These are phyloP conservation scores for Globisporangium nunn DNA, from an alignment of 352 stramenopile species.

Conservation along the genomic window DNA sequence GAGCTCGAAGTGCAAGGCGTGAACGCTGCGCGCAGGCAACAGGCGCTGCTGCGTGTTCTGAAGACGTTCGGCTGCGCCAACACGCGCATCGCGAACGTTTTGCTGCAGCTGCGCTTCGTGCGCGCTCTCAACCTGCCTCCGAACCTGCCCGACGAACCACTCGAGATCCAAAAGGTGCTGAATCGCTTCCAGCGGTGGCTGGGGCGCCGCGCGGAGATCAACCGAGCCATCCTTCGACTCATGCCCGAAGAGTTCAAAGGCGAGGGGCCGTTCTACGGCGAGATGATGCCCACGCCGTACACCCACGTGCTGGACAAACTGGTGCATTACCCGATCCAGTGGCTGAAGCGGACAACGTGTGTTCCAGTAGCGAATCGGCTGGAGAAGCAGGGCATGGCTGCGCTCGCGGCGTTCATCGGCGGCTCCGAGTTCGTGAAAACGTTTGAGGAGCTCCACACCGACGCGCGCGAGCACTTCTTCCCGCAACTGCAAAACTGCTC, in stretches of 20 bases:
- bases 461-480: constrained; percentile 44
- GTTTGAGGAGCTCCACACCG: constrained; percentile 61
- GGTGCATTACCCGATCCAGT: constrained; percentile 54
- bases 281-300: constrained; percentile 48
- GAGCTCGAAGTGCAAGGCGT: constrained; percentile 67
- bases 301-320: constrained; percentile 52
- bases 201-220: constrained; percentile 46
- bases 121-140: constrained; percentile 39
- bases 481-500: constrained; percentile 40
- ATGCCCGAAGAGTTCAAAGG: constrained; percentile 48
- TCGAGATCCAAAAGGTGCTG: constrained; percentile 49
- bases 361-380: constrained; percentile 41
- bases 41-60: constrained; percentile 39
- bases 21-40: constrained; percentile 50
- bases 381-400: constrained; percentile 37
- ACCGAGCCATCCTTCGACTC: constrained; percentile 38
- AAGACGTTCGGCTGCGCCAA: constrained; percentile 55
- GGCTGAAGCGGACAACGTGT: constrained; percentile 40
- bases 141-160: constrained; percentile 44
- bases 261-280: constrained; percentile 18
- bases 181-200: constrained; percentile 47
- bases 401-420: constrained; percentile 51
- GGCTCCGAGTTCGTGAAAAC: constrained; percentile 59
- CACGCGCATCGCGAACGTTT: constrained; percentile 53
- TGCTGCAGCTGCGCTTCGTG: constrained; percentile 65